phyloP scores from a whole-genome alignment of 2,329 filamentous ascomycete species.

The Didymella pinodella region DNA sequence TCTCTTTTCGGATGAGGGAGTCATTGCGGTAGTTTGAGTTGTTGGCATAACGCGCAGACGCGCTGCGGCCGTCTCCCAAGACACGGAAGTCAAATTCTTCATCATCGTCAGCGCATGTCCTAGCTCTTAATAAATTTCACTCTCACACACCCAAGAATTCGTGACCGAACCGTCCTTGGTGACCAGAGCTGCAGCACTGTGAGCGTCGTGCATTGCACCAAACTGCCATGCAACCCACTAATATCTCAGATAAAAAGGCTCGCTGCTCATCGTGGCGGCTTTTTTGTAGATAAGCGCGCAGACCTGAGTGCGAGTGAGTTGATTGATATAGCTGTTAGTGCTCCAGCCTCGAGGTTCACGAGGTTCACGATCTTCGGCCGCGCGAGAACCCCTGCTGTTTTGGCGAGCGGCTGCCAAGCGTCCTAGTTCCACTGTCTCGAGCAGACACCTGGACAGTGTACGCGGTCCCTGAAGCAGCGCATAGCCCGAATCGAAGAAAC shows the following conservation, averaged over 20 bases:
- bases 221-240: constrained; percentile 71
- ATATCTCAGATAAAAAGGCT: constrained; percentile 95
- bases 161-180: constrained; percentile 96
- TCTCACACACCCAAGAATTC: constrained; percentile 83
- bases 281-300: constrained; percentile 2
- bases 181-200: constrained; percentile 76
- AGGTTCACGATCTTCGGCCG: constrained; percentile 37
- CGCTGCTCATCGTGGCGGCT: constrained; percentile 68
- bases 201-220: constrained; percentile 27
- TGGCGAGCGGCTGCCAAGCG: constrained; percentile 27
- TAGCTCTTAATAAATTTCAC: background rate
- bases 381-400: constrained; percentile 34
- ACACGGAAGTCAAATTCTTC: constrained; percentile 95
- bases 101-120: constrained; percentile 19
- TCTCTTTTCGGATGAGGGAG: constrained; percentile 98
- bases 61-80: constrained; percentile 89
- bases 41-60: constrained; percentile 95
- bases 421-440: constrained; percentile 45
- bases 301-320: background rate
- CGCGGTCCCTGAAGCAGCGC: constrained; percentile 38
- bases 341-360: constrained; percentile 24
- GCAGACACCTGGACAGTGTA: constrained; percentile 48
- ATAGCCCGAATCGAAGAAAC: constrained; percentile 29
- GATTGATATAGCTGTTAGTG: constrained; percentile 18
- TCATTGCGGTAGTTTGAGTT: constrained; percentile 99